Conservation (phyloP, 2,329 filamentous ascomycete genomes). For the Hymenoscyphus repandus region DNA sequence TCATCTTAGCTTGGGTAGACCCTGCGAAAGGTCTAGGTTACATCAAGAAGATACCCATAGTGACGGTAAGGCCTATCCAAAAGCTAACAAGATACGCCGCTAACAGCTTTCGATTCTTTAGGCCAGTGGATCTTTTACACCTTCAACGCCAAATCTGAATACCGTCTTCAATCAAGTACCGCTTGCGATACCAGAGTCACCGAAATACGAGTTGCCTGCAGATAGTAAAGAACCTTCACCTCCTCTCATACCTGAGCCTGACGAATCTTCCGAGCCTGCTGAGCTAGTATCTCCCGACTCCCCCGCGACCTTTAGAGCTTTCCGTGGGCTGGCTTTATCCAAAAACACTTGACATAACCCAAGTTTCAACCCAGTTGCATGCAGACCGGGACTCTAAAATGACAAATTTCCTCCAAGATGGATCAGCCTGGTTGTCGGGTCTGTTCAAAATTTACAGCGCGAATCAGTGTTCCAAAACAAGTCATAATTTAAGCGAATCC, state of each 20-base stretch:
- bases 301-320: not conserved
- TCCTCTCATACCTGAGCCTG: not conserved
- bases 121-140: not conserved
- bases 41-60: conserved; percentile 16
- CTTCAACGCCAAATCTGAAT: not conserved
- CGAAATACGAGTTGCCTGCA: conserved; percentile 6
- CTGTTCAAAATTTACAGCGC: no score
- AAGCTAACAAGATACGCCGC: not conserved
- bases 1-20: conserved; percentile 38
- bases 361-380: no score
- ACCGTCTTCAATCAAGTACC: not conserved
- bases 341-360: no score
- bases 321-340: no score
- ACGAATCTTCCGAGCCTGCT: not conserved
- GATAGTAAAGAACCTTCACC: conserved; percentile 5
- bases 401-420: no score
- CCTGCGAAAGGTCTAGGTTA: conserved; percentile 30
- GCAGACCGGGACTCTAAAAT: no score
- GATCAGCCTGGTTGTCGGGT: no score
- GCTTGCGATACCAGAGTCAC: conserved; percentile 1
- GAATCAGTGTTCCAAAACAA: no score
- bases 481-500: no score
- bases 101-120: not conserved
- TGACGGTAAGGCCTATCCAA: conserved; percentile 2
- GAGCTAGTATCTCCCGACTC: conserved; percentile 4